Evolutionary conservation across 139 green algal genomes (phyloP), one percentile per base, ranked within the genome.

Genomic region (Gonium pectorale): DNA sequence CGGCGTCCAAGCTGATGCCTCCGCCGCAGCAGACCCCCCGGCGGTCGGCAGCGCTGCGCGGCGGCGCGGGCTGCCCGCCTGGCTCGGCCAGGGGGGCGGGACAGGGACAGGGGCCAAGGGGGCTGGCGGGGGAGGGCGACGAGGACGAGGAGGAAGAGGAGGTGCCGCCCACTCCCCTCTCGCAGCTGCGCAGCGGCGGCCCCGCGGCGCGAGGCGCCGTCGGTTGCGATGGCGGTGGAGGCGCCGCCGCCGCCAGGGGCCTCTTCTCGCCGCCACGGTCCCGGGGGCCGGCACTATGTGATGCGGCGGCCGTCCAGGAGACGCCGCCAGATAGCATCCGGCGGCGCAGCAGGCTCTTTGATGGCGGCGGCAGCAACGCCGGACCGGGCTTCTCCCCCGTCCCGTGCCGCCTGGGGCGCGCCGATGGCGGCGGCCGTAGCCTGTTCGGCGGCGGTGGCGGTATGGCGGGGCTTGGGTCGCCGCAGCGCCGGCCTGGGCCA

Each of bases 141-240:
- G 43, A 73, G 0, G 77, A 73, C 0, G 77, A 74, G 0, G 77
- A 73, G 40, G 22, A 46, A n/a, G 77, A 83, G 3, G 77, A 83
- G 77, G 17, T 83, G 43, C 77, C 77, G 62, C 77, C 77, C 37
- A 83, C 77, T 11, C 77, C 77, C 37, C 31, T 73, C 43, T 83
- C 77, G 24, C 60, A 74, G 43, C 29, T 74, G 27, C 40, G 59
- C 29, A 29, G 29, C 21, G 13, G 24, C 63, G 3, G 26, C 33
- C 17, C 33, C 33, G 13, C 38, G 1, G 43, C 21, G 5, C 26
- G 40, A 27, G 0, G 54, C 41, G 35, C 7, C 37, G 24, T 4
- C n/a, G 37, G 35, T 11, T 17, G 54, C 73, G 33, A 17, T 37
- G 19, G 33, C 24, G 64, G 31, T 26, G 68, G 43, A 7, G 68